Evolutionary conservation across 2,329 filamentous ascomycete species (phyloP), one percentile per base, ranked within the genome.

Genomic region (Aspergillus flavus): DNA sequence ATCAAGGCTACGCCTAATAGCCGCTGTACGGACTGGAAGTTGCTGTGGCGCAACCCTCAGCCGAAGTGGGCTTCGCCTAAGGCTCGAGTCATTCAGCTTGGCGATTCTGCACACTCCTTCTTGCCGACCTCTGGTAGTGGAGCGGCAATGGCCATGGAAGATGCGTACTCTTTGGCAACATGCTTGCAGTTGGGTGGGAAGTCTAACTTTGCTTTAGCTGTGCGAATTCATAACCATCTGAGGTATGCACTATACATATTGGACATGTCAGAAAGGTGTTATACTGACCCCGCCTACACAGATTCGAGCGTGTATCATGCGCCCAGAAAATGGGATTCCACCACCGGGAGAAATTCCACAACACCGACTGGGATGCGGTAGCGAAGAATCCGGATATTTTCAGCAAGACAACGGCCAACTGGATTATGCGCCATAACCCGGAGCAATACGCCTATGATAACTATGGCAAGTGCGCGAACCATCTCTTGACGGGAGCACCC

Each of bases 321-420:
- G 80, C 80, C 2, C 82, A 84, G 61, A 83, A 83, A 61, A 77
- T 83, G 41, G 78, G 80, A 48, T 82, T 80, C 39, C 75, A 79
- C 63, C 76, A 77, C 41, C 74, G 82, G 66, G 77, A 80, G 68
- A 46, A 58, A 4, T 46, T 58, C 16, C 50, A 55, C 12, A 32
- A 50, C 21, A 65, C 57, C 14, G 61, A 66, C 45, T 63, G 61
- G 63, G 56, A 66, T 21, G 61, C 28, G 11, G 52, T 66, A 36
- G 48, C 46, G n/a, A 62, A 59, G n/a, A 52, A 62, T 6, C 57
- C 64, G 5, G 21, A 59, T 3, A 56, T 54, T 10, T 30, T 64
- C 9, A 50, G 59, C 23, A 60, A 59, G 16, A 34, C 46, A 9
- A 58, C 60, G 34, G 55, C 61, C 1, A 34, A 50, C n/a, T 67